These are phyloP conservation scores for Cyamopsis tetragonoloba DNA, from an alignment of 306 rosid species.

Conservation along the genomic window DNA sequence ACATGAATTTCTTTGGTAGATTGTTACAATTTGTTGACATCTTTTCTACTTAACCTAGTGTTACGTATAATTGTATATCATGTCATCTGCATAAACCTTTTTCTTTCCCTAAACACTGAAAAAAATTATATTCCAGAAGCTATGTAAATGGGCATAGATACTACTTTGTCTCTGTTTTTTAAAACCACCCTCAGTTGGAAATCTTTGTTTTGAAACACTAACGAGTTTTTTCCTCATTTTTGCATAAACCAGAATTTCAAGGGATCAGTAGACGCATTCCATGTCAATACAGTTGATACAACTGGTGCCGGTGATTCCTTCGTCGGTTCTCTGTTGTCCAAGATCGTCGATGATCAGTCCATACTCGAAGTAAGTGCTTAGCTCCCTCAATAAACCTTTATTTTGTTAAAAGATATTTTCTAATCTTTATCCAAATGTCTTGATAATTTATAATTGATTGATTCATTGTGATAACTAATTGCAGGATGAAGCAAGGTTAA, in stretches of 20 bases:
- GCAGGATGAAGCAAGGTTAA: conserved; percentile 69
- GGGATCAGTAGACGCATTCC: conserved; percentile 60
- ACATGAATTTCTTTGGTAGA: too few relatives aligned
- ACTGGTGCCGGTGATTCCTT: conserved; percentile 88
- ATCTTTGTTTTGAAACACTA: conserved; percentile 2
- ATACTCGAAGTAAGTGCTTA: conserved; percentile 49
- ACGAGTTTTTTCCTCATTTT: background rate
- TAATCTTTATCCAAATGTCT: too few relatives aligned
- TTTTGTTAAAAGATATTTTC: background rate
- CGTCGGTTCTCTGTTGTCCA: conserved; percentile 62
- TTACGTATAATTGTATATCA: too few relatives aligned
- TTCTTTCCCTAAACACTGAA: background rate
- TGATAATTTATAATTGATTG: background rate
- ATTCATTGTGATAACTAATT: background rate
- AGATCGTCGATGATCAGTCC: conserved; percentile 76
- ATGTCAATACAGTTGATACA: conserved; percentile 63
- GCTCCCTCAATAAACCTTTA: background rate
- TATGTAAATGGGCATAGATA: background rate
- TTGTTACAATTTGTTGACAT: too few relatives aligned
- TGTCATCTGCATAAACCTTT: too few relatives aligned
- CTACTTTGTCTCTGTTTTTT: too few relatives aligned
- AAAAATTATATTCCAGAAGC: background rate
- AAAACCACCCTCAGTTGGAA: background rate
- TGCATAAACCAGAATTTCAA: conserved; percentile 47
- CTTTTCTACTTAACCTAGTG: too few relatives aligned